Evolutionary conservation across 1,139 yeast genomes (phyloP), one percentile per base, ranked within the genome.

Genomic region (Diutina scorzettiae): DNA sequence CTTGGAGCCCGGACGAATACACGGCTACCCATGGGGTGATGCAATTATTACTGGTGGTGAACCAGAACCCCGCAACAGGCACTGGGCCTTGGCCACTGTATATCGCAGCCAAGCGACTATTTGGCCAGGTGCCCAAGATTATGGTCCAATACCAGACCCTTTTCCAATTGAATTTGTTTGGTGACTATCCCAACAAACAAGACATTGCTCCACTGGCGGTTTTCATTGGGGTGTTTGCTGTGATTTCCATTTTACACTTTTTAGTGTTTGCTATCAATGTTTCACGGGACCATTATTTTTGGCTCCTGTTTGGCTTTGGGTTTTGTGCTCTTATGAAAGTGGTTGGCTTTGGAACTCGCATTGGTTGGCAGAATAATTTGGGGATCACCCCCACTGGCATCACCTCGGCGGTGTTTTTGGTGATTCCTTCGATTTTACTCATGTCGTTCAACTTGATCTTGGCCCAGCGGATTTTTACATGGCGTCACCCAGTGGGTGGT

Each of bases 1-100:
- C 23, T 6, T 20, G 24, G 24, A 23, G 29, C 9, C 27, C 24
- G n/a, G 24, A 20, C 29, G 5, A 3, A 14, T 55, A 55, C 45
- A 51, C 56, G 5, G 54, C 58, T 5, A 43, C 49, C 25, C 44
- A 49, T 18, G 71, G 70, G 11, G 42, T 67, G n/a, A 51, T 63
- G 55, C 51, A 53, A 41, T 50, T 66, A 12, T 53, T 66, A 43
- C 47, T 52, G 37, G 54, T 60, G 28, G 49, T 53, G 19, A 56
- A 63, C 32, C 57, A 71, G 41, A 62, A 62, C 42, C 74, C 78
- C 1, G 76, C 74, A 8, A 60, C 57, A 30, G 78, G 80, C 11
- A 73, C 80, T 0, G 79, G 80, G 12, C 64, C 70, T 30, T 45
- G 54, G 16, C 52, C 55, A 27, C 51, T 71, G 28, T 50, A 62